Conservation (phyloP, 257 asterid species). For the Forsythia viridissima region DNA sequence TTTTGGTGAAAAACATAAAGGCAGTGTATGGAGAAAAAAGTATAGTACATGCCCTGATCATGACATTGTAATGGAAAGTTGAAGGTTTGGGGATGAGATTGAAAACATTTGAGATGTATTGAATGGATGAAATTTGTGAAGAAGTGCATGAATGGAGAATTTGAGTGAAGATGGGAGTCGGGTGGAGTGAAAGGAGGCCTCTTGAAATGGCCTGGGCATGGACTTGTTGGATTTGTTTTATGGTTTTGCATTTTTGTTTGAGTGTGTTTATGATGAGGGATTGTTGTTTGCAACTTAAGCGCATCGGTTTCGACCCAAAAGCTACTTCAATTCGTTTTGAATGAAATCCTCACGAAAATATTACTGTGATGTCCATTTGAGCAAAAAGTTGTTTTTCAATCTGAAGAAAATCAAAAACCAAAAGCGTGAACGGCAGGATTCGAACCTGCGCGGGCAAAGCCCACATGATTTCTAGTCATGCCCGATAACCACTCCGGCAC, state of each 20-base stretch:
- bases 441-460: constrained; percentile 99
- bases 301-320: constrained; percentile 23
- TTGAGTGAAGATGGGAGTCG: constrained; percentile 48
- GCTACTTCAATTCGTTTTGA: too few relatives aligned
- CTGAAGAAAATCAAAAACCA: background rate
- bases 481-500: constrained; percentile 99
- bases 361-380: too few relatives aligned
- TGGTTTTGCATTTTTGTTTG: constrained; percentile 45
- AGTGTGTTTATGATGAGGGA: constrained; percentile 38
- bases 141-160: constrained; percentile 63
- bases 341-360: too few relatives aligned
- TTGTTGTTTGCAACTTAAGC: constrained; percentile 36
- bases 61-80: constrained; percentile 58
- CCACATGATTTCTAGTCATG: constrained; percentile 99
- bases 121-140: constrained; percentile 13
- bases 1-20: constrained; percentile 35
- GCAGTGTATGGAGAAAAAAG: constrained; percentile 52
- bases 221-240: constrained; percentile 56
- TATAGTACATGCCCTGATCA: constrained; percentile 65
- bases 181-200: constrained; percentile 52
- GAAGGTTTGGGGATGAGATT: constrained; percentile 57
- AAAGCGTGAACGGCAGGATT: constrained; percentile 70
- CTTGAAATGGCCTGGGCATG: constrained; percentile 69
- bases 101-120: constrained; percentile 57
- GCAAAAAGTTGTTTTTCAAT: too few relatives aligned